Percentiles rank a stretch among this genome's conserved stretches.
Conservation (phyloP, 257 asterid species). For the Rubia yunnanensis region DNA sequence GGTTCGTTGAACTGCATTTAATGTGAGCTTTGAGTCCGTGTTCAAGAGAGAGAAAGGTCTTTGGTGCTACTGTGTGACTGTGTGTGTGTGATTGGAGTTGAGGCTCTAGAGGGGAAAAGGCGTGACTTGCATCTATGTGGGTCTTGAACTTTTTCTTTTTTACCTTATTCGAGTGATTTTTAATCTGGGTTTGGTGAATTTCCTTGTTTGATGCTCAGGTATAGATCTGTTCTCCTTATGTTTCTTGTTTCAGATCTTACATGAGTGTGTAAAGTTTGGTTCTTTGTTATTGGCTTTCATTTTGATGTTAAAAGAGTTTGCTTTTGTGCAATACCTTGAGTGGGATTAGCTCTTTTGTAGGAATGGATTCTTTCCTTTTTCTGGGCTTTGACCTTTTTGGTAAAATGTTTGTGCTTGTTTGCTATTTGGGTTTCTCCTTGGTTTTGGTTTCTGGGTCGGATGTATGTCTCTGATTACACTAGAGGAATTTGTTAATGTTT, state of each 20-base stretch:
- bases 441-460: neutral
- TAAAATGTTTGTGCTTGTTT: neutral
- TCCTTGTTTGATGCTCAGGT: slow-evolving; percentile 18
- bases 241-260: slow-evolving; percentile 18
- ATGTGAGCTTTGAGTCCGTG: slow-evolving; percentile 21
- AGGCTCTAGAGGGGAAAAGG: slow-evolving; percentile 4
- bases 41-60: neutral
- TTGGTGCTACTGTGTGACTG: neutral
- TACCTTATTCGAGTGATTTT: slow-evolving; percentile 16
- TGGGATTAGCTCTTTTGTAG: neutral
- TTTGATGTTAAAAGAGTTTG: neutral
- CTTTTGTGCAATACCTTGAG: neutral
- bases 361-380: neutral
- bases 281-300: neutral
- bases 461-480: neutral
- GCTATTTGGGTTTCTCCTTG: neutral
- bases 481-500: slow-evolving; percentile 8
- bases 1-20: slow-evolving; percentile 32
- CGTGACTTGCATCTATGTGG: neutral
- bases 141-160: slow-evolving; percentile 8
- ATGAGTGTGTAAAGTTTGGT: neutral
- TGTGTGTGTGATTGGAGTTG: neutral
- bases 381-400: neutral
- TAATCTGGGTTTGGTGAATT: slow-evolving; percentile 20
- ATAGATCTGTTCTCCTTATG: slow-evolving; percentile 22